Evolutionary conservation across 83 land plant species (phyloP), one percentile per base, ranked within the genome.

Genomic region (Picea abies): DNA sequence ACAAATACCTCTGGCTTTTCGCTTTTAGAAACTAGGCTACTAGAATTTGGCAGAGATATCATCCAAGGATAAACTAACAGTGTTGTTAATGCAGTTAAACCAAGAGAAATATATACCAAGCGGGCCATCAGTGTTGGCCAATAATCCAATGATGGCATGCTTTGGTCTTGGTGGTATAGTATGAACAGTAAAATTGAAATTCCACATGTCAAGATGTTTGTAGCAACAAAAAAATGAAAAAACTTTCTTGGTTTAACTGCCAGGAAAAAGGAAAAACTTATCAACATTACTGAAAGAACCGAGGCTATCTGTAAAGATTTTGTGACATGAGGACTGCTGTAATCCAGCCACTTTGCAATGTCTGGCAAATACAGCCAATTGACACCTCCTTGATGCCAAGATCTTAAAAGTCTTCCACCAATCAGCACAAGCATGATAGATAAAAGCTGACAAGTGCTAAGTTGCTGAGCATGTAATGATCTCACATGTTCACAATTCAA

Each of bases 331-430:
- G 78, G 80, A 32, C 92, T 89, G 78, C 82, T 49, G 37, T 84
- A 60, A 68, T 93, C 93, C 65, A 96, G 87, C 91, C 89, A 89
- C 80, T 93, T 94, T 52, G 99, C 86, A 79, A 94, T 91, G 85
- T 96, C 99, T 65, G 96, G 91, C 76, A 94, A 88, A 86, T 89
- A 76, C 49, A 90, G 71, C 99, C 99, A 96, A 63, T 96, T 96
- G 16, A 96, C 93, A 88, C 99, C 99, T 81, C 99, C 94, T 84
- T 95, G 97, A 85, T 96, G 97, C 97, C 99, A 96, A n/a, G 91
- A 93, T 79, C 96, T 92, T 72, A 96, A 72, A 68, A 94, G 63
- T 80, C 96, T 91, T 79, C 92, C 99, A 84, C 82, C 85, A 68
- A 89, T 78, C 37, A 96, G 90, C 15, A 94, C 85, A 37, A 89